A percentile compares a stretch with the other conserved stretches of the same genome.
phyloP scores from a whole-genome alignment of 352 stramenopile species.

The Globisporangium solare region DNA sequence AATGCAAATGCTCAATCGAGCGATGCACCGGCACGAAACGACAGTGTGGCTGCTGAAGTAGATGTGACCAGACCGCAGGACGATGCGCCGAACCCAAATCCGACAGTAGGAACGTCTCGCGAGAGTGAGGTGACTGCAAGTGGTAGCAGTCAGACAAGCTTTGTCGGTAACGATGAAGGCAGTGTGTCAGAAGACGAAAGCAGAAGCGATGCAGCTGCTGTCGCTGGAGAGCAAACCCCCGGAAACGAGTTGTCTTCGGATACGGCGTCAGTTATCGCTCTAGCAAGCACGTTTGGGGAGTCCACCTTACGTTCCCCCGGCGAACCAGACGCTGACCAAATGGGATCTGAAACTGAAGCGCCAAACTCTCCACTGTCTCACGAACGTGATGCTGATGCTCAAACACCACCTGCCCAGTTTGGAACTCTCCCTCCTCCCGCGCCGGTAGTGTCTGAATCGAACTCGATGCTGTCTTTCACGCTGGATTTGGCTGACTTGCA shows the following conservation, averaged over 20 bases:
- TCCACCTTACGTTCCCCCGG: slow-evolving; percentile 72
- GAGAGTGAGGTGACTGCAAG: slow-evolving; percentile 34
- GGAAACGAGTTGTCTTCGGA: slow-evolving; percentile 35
- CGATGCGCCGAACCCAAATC: not conserved
- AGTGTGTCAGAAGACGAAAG: slow-evolving; percentile 8
- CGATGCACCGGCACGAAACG: not conserved
- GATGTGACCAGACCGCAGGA: not conserved
- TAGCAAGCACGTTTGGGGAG: slow-evolving; percentile 80
- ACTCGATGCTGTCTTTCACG: slow-evolving; percentile 80
- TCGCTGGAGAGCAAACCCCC: slow-evolving; percentile 10
- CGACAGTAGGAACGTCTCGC: slow-evolving; percentile 11
- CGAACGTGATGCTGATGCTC: slow-evolving; percentile 14
- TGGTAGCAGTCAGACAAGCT: slow-evolving; percentile 19
- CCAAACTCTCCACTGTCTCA: slow-evolving; percentile 23
- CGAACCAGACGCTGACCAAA: slow-evolving; percentile 47
- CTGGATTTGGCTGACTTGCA: slow-evolving; percentile 68
- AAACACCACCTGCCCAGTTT: not conserved
- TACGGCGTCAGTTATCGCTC: slow-evolving; percentile 72
- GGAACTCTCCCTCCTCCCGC: slow-evolving; percentile 27
- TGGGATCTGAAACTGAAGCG: slow-evolving; percentile 35
- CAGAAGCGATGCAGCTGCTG: slow-evolving; percentile 6
- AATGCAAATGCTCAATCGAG: slow-evolving; percentile 4
- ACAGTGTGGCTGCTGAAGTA: not conserved
- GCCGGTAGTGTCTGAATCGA: slow-evolving; percentile 19
- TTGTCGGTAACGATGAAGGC: slow-evolving; percentile 12